Conservation (phyloP, 176 grass and related monocot genomes). For the Hordeum vulgare region MorexV3_pseudomolecules_assembly NC_058519.1:117994549-117995048, state of each 20-base stretch:
- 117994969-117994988: slow-evolving; percentile 63
- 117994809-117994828: slow-evolving; percentile 43
- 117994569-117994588: slow-evolving; percentile 77
- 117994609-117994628: slow-evolving; percentile 65
- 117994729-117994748: slow-evolving; percentile 48
- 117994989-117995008: slow-evolving; percentile 73
- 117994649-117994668: slow-evolving; percentile 52
- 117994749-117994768: slow-evolving; percentile 54
- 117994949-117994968: slow-evolving; percentile 41
- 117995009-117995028: slow-evolving; percentile 35
- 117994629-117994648: slow-evolving; percentile 72
- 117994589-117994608: slow-evolving; percentile 49
- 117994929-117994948: slow-evolving; percentile 85
- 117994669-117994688: slow-evolving; percentile 39
- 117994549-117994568: slow-evolving; percentile 79
- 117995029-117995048: slow-evolving; percentile 55
- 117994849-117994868: slow-evolving; percentile 60
- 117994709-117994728: slow-evolving; percentile 56
- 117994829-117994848: slow-evolving; percentile 73
- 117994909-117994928: slow-evolving; percentile 64
- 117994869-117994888: slow-evolving; percentile 57
- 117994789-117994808: slow-evolving; percentile 43
- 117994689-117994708: slow-evolving; percentile 82
- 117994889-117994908: slow-evolving; percentile 47
- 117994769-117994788: slow-evolving; percentile 64